Evolutionary conservation across 164 flowering plant genomes (phyloP), one percentile per base, ranked within the genome.

Genomic region (Dillenia turbinata): DNA sequence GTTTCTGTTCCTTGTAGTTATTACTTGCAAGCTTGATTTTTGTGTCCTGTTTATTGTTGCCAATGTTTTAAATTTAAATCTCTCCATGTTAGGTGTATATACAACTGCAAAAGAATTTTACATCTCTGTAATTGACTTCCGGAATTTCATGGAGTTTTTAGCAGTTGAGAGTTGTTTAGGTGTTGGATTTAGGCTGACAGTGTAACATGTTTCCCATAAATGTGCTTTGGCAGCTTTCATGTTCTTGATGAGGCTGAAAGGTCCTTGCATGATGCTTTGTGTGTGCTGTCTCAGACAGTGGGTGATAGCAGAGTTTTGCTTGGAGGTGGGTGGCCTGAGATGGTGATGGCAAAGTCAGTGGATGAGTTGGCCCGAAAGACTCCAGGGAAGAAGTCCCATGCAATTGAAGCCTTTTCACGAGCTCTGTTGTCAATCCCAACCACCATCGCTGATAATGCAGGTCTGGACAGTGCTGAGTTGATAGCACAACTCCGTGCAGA

Each of bases 251-350:
- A 95, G 77, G 99, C 97, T 55, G 99, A 95, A 61, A 81, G 97
- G 76, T 95, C 99, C 61, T 71, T 95, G 62, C 99, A 95, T 56
- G 99, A 95, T 75, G 99, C 99, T 54, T 69, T 95, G 74, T 95
- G 99, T 63, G 97, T 95, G 64, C 82, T 95, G 55, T 88, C 97
- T 13, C 99, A 95, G 76, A 95, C 99, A 10, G 97, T 92, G 50
- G 82, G 65, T 63, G 99, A 95, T 72, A 89, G 88, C 72, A 78
- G 97, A 70, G 96, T 94, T 60, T 72, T 94, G 69, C 79, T 88
- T 65, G 99, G 99, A 61, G 97, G 99, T 63, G 97, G 99, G 45
- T 94, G 99, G 97, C 97, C 99, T 50, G 99, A 94, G 84, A 89
- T 94, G 99, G 85, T 89, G 65, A 92, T 94, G 99, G 82, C 97